Base-by-base conservation (phyloP, 2,329 filamentous ascomycete species). In the Triangularia setosa region DNA sequence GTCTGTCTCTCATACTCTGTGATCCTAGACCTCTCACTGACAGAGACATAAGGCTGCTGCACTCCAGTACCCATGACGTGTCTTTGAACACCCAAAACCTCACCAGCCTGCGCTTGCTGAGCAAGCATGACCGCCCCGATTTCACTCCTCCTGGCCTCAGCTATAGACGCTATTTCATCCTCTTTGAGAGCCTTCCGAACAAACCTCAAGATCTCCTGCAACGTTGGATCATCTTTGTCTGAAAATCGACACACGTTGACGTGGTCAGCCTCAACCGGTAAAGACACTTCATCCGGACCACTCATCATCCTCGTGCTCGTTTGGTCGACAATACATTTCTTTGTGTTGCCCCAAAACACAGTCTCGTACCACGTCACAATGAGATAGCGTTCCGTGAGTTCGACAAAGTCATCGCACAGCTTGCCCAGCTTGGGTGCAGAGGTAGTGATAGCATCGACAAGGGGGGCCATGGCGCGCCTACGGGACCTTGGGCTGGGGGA, bases 291-390 rank as follows among this genome's bases (percentile, higher is more conserved):
- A 21, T 60, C 48, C 2, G 12, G 18, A 12, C 27, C 25, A 2
- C 5, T 18, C 24, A 52, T 28, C 55, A 63, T 12, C 40, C 35
- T 24, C 7, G 56, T 21, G 11, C 21, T 44, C n/a, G 55, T 60
- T 48, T 28, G 12, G 18, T 52, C 33, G 24, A 63, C 61, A 27
- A 64, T 60, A 3, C 33, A 33, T 7, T 8, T 18, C 6, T 48
- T 30, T n/a, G 56, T 35, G 2, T 27, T 44, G 4, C 16, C 16
- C 56, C 57, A 21, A 6, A 14, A 5, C 18, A 12, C 7, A 6
- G 21, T 55, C 23, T 64, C 64, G 14, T 65, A 65, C 12, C 12
- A 61, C 18, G 14, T 63, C n/a, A 25, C n/a, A 23, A 65, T 63
- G 24, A 2, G 24, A 24, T 62, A 60, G 24, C 28, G n/a, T 1